Base-by-base conservation (phyloP, 495 filamentous ascomycete species). In the Aspergillus biplanus region DNA sequence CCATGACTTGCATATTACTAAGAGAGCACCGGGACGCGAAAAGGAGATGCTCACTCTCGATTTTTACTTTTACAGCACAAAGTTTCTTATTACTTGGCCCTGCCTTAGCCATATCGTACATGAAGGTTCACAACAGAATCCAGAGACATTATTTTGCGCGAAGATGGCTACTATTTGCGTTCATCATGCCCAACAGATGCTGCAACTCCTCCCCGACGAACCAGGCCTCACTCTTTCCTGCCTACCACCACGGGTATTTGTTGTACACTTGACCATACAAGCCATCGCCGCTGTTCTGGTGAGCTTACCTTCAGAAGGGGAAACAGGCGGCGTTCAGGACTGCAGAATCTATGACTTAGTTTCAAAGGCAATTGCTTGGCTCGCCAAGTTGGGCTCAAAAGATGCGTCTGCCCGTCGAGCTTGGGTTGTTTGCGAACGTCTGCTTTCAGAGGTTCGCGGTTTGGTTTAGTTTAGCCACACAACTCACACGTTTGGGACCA, bases 211-310 rank as follows among this genome's bases (percentile, higher is more conserved):
- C 5, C 81, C 79, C 6, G 66, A 74, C 13, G 55, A 68, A 33
- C 71, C 70, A 4, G 67, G 77, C 50, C 32, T 71, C 9, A 47
- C 65, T 32, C 75, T 87, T 2, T 82, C 83, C 62, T 65, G 67
- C 7, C 65, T 78, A 9, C 69, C 76, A 0, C 84, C 85, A 35
- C 88, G 85, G 85, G 88, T 84, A 83, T 81, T 73, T 50, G 65
- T 83, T 12, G 69, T 89, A 11, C 86, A 89, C 66, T 82, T 83
- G 62, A 65, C 88, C 18, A 84, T 85, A 70, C 83, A 87, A 71
- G 79, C 85, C 7, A 76, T 76, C 1, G 77, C 78, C 0, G 75
- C 87, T 5, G 67, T 87, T 12, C 74, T 87, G 70, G 74, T 83
- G 7, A 83, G 86, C 56, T 69, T 85, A 33, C 74, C 82, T 6